A percentile compares a stretch with the other conserved stretches of the same genome.
Evolutionary conservation across 345 rosid species (phyloP).

Genomic region (Salix dunnii): DNA sequence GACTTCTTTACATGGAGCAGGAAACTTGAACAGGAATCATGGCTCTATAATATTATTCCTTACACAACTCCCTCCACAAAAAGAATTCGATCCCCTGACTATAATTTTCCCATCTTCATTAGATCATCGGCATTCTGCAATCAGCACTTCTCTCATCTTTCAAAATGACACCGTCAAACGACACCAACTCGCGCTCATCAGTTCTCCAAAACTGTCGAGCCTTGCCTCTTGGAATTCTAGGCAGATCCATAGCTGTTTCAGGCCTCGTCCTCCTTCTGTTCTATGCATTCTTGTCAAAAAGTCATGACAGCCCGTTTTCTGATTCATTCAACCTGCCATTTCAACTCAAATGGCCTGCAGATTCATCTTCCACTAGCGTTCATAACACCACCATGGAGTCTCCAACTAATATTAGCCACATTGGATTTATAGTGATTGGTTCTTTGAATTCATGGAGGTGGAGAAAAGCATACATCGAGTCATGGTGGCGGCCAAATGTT

Average conservation of each 20-base stretch:
- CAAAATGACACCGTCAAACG: neutral
- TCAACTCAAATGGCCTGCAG: constrained; percentile 3
- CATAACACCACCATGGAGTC: neutral
- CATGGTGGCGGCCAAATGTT: constrained; percentile 25
- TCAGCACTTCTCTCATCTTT: neutral
- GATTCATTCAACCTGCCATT: neutral
- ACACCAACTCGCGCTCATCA: neutral
- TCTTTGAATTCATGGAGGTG: constrained; percentile 14
- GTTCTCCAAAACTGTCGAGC: neutral
- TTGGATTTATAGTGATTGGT: constrained; percentile 14
- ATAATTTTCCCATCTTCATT: too few species aligned
- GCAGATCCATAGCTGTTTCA: constrained; percentile 7
- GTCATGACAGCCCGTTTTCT: neutral
- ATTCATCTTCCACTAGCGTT: neutral
- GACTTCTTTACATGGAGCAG: too few species aligned
- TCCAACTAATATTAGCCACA: constrained; percentile 14
- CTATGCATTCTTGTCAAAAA: neutral
- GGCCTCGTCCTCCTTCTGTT: constrained; percentile 7
- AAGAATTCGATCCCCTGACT: too few species aligned
- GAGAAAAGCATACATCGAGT: constrained; percentile 5
- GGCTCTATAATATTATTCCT: too few species aligned
- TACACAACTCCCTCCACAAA: too few species aligned
- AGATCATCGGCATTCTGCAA: too few species aligned
- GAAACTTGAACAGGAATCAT: too few species aligned
- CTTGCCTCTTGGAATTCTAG: neutral